phyloP scores from a whole-genome alignment of 805 yeast species.

The Brettanomyces sp. region DNA sequence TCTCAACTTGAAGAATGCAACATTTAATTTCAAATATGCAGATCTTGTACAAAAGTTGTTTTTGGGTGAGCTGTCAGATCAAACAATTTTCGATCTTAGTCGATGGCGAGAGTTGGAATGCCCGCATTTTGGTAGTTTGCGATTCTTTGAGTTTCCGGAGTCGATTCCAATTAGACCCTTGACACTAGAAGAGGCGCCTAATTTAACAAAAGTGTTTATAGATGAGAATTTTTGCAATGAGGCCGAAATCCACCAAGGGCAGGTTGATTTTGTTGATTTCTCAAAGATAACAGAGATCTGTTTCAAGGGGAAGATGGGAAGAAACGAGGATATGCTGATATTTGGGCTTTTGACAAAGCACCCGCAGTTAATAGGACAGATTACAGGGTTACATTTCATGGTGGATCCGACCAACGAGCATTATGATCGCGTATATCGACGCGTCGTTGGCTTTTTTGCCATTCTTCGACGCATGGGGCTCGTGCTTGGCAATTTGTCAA shows the following conservation, averaged over 20 bases:
- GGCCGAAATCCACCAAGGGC: constrained; percentile 16
- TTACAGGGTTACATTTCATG: constrained; percentile 19
- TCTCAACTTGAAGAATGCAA: constrained; percentile 7
- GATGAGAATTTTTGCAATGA: constrained; percentile 22
- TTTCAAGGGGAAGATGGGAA: constrained; percentile 20
- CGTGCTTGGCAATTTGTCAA: constrained; percentile 16
- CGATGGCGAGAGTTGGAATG: constrained; percentile 18
- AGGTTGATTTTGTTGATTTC: constrained; percentile 17
- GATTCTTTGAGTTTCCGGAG: constrained; percentile 12
- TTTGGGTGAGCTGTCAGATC: constrained; percentile 13
- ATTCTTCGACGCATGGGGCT: constrained; percentile 23
- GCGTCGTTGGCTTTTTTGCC: constrained; percentile 26
- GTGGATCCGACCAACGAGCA: constrained; percentile 12
- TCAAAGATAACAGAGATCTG: constrained; percentile 11
- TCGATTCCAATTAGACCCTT: constrained; percentile 14
- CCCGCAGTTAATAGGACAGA: constrained; percentile 17
- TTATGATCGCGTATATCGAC: constrained; percentile 21
- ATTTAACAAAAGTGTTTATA: constrained; percentile 14
- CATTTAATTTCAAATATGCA: constrained; percentile 15
- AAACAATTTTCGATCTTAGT: constrained; percentile 9
- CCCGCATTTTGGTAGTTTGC: neutral
- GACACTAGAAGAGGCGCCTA: constrained; percentile 17
- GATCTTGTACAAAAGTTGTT: constrained; percentile 17
- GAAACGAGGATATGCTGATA: constrained; percentile 26
- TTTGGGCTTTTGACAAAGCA: constrained; percentile 19